Percentiles rank a stretch among this genome's conserved stretches.
phyloP scores from a whole-genome alignment of 78 protist genomes.

The Dictyostelium citrinum region DNA sequence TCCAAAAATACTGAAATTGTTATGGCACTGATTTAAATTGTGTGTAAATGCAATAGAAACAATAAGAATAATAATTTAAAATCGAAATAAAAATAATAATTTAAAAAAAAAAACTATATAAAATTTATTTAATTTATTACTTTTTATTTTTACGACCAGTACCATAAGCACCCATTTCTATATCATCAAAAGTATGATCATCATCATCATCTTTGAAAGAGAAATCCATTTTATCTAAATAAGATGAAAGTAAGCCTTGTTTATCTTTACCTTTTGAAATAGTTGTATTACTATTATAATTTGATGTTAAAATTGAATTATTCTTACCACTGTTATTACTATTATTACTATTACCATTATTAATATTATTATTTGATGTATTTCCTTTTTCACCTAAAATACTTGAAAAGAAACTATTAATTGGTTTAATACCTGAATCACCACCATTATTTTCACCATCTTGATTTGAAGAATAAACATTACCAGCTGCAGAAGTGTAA shows the following conservation, averaged over 20 bases:
- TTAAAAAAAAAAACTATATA: no score
- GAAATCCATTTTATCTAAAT: conserved; percentile 52
- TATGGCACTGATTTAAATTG: no score
- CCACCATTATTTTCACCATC: background rate
- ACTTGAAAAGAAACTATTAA: background rate
- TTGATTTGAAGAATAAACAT: background rate
- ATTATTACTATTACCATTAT: background rate
- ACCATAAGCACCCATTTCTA: conserved; percentile 45
- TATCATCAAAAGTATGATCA: conserved; percentile 28
- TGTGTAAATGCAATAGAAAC: no score
- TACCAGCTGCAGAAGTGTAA: conserved; percentile 30
- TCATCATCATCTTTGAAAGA: conserved; percentile 15
- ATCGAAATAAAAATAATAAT: no score
- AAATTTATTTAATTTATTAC: background rate
- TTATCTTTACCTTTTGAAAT: background rate
- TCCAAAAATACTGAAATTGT: no score
- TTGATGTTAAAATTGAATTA: background rate
- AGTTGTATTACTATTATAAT: background rate
- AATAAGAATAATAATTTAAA: no score
- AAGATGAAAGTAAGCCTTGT: conserved; percentile 19
- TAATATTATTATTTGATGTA: background rate
- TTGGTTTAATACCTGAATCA: background rate
- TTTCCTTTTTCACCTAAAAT: background rate
- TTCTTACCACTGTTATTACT: background rate
- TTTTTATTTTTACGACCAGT: background rate